These are phyloP conservation scores for Maudiozyma bulderi DNA, from an alignment of 805 yeast species.

Conservation along the genomic window DNA sequence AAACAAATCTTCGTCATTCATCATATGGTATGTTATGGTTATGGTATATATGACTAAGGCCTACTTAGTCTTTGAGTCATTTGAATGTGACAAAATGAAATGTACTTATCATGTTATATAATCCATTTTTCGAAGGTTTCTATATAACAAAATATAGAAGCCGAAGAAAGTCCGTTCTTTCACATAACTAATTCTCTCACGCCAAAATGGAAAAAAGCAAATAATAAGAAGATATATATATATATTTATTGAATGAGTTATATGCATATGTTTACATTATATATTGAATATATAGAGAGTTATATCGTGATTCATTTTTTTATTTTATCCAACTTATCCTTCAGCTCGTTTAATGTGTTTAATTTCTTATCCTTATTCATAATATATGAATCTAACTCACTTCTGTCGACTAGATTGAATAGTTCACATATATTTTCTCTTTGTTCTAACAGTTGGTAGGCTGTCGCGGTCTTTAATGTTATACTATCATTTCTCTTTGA, in stretches of 20 bases:
- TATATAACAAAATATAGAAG: too few species aligned
- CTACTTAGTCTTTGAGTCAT: too few species aligned
- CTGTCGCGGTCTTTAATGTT: constrained; percentile 25
- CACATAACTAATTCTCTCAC: too few species aligned
- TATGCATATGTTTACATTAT: too few species aligned
- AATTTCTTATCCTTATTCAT: constrained; percentile 13
- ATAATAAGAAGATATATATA: too few species aligned
- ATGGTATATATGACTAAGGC: not conserved
- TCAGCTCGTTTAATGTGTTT: constrained; percentile 8
- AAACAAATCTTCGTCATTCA: not conserved
- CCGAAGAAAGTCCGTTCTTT: too few species aligned
- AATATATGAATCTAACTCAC: constrained; percentile 8
- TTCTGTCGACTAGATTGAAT: constrained; percentile 21
- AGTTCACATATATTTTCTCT: constrained; percentile 25
- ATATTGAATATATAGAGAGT: not conserved
- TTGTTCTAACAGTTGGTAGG: constrained; percentile 20
- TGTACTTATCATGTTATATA: too few species aligned
- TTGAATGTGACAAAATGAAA: too few species aligned
- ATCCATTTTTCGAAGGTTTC: too few species aligned
- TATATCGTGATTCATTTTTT: not conserved
- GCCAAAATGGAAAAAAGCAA: too few species aligned
- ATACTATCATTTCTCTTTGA: constrained; percentile 11
- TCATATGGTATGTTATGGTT: not conserved
- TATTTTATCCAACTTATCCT: not conserved
- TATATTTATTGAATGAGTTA: too few species aligned